phyloP scores from a whole-genome alignment of 2,329 filamentous ascomycete genomes.

The Cordyceps cicadae region DNA sequence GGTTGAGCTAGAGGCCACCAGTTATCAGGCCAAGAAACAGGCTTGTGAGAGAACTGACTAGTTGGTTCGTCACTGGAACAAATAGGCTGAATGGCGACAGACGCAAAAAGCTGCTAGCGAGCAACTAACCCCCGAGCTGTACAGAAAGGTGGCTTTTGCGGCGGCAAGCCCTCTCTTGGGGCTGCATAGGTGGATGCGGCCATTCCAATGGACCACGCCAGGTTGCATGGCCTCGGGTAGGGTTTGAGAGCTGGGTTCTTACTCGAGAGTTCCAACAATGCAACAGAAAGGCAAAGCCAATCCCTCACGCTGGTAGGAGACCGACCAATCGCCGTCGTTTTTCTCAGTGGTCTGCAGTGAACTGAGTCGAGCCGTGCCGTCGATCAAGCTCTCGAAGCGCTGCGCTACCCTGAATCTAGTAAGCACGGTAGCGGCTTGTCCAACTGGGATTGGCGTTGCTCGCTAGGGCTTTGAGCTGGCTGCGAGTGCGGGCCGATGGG shows the following conservation, averaged over 20 bases:
- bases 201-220: constrained; percentile 1
- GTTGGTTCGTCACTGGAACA: background rate
- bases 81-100: background rate
- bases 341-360: background rate
- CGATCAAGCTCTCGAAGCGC: background rate
- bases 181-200: constrained; percentile 1
- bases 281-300: background rate
- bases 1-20: background rate
- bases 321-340: background rate
- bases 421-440: background rate
- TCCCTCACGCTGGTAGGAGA: background rate
- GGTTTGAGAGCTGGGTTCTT: background rate
- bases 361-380: background rate
- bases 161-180: background rate
- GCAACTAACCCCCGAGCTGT: background rate
- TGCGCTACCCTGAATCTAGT: constrained; percentile 4
- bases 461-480: constrained; percentile 3
- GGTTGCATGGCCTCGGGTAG: background rate
- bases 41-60: background rate
- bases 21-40: background rate
- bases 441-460: background rate
- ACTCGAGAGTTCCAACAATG: background rate
- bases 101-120: background rate
- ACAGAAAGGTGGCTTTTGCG: constrained; percentile 1
- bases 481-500: constrained; percentile 9